Percentiles rank a stretch among this genome's conserved stretches.
phyloP scores from a whole-genome alignment of 2,329 filamentous ascomycete genomes.

The Fusarium sp. region DNA sequence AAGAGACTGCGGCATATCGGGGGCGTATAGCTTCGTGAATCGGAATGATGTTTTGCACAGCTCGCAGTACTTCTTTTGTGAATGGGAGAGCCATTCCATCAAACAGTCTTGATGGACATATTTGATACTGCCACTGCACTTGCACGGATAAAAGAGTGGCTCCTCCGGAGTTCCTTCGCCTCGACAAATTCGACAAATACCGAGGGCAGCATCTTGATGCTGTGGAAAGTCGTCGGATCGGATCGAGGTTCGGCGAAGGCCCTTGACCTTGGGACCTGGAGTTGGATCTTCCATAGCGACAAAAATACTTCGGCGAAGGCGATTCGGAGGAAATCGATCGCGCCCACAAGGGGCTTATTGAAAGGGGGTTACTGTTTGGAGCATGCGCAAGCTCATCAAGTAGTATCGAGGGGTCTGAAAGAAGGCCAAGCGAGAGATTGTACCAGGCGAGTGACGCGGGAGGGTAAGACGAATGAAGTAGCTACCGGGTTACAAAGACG shows the following conservation, averaged over 20 bases:
- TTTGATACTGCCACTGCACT: constrained; percentile 99
- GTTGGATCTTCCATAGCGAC: constrained; percentile 49
- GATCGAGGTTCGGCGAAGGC: constrained; percentile 46
- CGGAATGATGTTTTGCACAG: constrained; percentile 98
- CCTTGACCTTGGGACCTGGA: constrained; percentile 43
- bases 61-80: constrained; percentile 99
- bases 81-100: constrained; percentile 99
- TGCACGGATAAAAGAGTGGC: constrained; percentile 96
- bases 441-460: constrained; percentile 6
- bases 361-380: constrained; percentile 24
- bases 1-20: constrained; percentile 89
- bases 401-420: constrained; percentile 29
- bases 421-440: constrained; percentile 15
- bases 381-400: constrained; percentile 42
- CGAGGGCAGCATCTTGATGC: constrained; percentile 61
- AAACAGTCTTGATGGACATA: constrained; percentile 97
- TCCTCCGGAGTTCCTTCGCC: constrained; percentile 87
- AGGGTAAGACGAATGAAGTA: background rate
- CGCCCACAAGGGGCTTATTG: constrained; percentile 52
- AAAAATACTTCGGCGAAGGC: constrained; percentile 29
- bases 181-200: constrained; percentile 97
- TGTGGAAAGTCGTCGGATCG: constrained; percentile 50
- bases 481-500: no score
- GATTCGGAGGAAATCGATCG: constrained; percentile 44
- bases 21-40: constrained; percentile 97